Base-by-base conservation (phyloP, 208 protist species). In the Leishmania tropica region DNA sequence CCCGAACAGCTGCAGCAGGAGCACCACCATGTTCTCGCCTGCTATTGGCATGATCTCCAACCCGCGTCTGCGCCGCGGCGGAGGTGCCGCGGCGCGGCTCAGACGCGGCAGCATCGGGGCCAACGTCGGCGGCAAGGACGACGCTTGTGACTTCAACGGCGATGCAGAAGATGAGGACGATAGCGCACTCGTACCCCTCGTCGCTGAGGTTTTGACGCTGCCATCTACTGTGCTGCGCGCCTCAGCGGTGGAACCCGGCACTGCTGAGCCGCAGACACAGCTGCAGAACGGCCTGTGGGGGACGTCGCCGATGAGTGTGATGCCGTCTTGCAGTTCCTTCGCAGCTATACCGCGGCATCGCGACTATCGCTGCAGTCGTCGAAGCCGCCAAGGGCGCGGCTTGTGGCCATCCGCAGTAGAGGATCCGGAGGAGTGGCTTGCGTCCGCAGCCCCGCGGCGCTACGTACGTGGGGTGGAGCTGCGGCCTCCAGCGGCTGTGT, bases 131-230 rank as follows among this genome's bases (percentile, higher is more conserved):
- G 45, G 51, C 35, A 37, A 21, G 3, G 31, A 47, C 53, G 35
- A 45, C 51, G 19, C 6, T 15, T 37, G 40, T 78, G 51, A 68
- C 42, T 24, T 10, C 51, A 65, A 47, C 40, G 56, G 28, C 28
- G 75, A 65, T 17, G 54, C 28, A 24, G 53, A 48, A 6, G 56
- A 28, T n/a, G 71, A 83, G 45, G 81, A 77, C n/a, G 79, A 80
- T 47, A 71, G 51, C 51, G 47, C 53, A 8, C 62, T 83, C 11
- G 67, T 86, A n/a, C 83, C 83, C 7, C 53, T 86, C 2, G 35
- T 86, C 10, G 75, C 80, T 48, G 83, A 86, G 75, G 53, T 71
- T 48, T 37, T 86, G 47, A 42, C 54, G 54, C 78, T 64, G 5
- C 40, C n/a, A 35, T 53, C 42, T 53, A 13, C 70, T 74, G 24